Percentiles rank a stretch among this genome's conserved stretches.
These are phyloP conservation scores for Trifolium fragiferum DNA, from an alignment of 306 rosid species.

Conservation along the genomic window DNA sequence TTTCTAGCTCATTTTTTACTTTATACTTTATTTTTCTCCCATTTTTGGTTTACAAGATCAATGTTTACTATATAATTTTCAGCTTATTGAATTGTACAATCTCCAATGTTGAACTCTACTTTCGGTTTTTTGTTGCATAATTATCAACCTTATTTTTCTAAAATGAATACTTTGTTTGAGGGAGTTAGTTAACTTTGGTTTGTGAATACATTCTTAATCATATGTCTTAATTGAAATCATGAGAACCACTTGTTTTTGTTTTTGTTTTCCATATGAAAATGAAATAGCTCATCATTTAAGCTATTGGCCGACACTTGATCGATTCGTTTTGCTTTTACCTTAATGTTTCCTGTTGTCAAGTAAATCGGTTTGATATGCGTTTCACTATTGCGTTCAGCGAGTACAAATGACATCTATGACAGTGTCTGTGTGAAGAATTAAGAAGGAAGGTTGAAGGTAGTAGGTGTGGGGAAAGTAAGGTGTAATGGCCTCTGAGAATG, in stretches of 20 bases:
- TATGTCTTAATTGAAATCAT: no score
- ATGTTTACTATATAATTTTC: background rate
- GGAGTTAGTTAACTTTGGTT: background rate
- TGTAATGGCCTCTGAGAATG: conserved; percentile 77
- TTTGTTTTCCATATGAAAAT: background rate
- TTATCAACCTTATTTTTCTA: no score
- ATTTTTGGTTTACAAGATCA: background rate
- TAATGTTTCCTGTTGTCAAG: background rate
- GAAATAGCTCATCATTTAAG: conserved; percentile 22
- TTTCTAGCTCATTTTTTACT: background rate
- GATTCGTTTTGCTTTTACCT: conserved; percentile 1
- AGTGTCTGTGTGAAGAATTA: conserved; percentile 33
- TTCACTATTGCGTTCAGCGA: no score
- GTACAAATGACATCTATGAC: background rate
- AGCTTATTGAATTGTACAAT: background rate
- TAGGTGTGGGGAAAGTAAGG: background rate
- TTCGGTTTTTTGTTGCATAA: no score
- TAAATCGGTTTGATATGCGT: no score
- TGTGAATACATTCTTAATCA: background rate
- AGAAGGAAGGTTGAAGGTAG: conserved; percentile 38
- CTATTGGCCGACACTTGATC: background rate
- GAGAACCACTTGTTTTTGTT: background rate
- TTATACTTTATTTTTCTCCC: no score
- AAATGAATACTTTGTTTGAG: background rate
- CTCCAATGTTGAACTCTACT: background rate